Evolutionary conservation across 2,329 filamentous ascomycete genomes (phyloP).

Genomic region (Penicillium sp.): DNA sequence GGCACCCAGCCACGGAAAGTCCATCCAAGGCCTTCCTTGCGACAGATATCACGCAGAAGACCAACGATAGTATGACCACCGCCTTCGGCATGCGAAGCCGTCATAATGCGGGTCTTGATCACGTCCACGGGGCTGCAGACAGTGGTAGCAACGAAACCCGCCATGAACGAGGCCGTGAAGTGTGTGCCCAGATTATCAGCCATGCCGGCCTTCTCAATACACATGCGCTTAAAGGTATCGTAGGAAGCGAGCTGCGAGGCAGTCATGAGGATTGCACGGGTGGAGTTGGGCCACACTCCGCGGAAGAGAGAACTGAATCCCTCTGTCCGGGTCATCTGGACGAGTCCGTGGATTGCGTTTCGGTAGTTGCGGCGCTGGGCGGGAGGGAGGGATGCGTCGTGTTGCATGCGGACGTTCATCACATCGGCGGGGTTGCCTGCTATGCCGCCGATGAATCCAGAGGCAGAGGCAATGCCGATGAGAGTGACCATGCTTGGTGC

Average conservation of each 20-base stretch:
- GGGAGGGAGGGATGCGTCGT: conserved; percentile 73
- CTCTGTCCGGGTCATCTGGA: conserved; percentile 84
- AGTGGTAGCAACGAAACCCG: conserved; percentile 65
- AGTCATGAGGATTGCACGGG: conserved; percentile 64
- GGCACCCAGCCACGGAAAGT: conserved; percentile 67
- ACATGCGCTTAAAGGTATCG: conserved; percentile 60
- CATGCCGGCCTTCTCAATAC: conserved; percentile 53
- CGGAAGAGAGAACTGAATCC: conserved; percentile 74
- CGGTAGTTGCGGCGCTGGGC: conserved; percentile 81
- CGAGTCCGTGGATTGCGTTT: conserved; percentile 80
- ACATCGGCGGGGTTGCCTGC: conserved; percentile 95
- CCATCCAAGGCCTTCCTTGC: conserved; percentile 60
- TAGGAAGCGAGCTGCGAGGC: conserved; percentile 63
- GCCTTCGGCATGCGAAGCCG: conserved; percentile 44
- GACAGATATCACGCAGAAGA: conserved; percentile 54
- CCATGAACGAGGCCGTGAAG: conserved; percentile 60
- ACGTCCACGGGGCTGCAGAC: conserved; percentile 67
- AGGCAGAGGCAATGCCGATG: conserved; percentile 74
- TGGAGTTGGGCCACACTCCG: conserved; percentile 65
- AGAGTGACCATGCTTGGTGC: conserved; percentile 71
- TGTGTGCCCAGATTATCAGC: conserved; percentile 59
- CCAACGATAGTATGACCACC: conserved; percentile 47
- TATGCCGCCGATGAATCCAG: conserved; percentile 84
- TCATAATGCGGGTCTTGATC: conserved; percentile 66
- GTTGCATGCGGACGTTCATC: conserved; percentile 97